Evolutionary conservation across 176 grass and related monocot genomes (phyloP), one percentile per base, ranked within the genome.

Genomic region (Microstegium vimineum): DNA sequence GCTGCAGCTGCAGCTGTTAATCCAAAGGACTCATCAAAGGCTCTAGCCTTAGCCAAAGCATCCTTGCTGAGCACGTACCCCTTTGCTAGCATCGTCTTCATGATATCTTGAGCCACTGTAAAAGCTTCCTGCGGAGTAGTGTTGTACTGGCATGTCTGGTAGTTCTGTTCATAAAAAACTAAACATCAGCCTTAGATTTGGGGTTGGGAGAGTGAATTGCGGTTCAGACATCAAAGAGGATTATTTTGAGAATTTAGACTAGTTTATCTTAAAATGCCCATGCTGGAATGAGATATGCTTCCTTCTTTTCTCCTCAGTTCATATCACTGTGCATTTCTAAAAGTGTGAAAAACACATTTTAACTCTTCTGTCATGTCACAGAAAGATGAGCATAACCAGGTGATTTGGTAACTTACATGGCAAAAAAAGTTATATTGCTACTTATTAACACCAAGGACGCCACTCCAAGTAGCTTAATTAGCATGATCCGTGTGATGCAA

Each of bases 11-110:
- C 69, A 2, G 91, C 85, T 18, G 96, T 85, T 49, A 95, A 81
- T 60, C 87, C 54, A 81, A 81, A 66, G 32, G 96, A 99, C 66
- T 99, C 93, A 34, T 95, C 96, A 28, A 99, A 95, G 43, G 90
- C 91, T 91, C 78, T 99, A 77, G 96, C 96, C 88, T 82, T 99
- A 43, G 79, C 47, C 78, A 99, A 60, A 15, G 96, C 93, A 70
- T 99, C 96, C 82, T 99, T 99, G 89, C 96, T 93, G 27, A 95
- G 87, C 54, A 86, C 22, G 20, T 90, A 95, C 5, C 96, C 96
- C 79, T 32, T 91, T 14, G 91, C 74, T 18, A 99, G 59, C 96
- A 99, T 99, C 3, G 85, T 91, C 82, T 84, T 93, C 25, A 99
- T 87, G 1, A 99, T 85, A 22, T 95, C 96, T 86, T 99, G 96